Base-by-base conservation (phyloP, 2,329 filamentous ascomycete species). In the Fusarium citri region DNA sequence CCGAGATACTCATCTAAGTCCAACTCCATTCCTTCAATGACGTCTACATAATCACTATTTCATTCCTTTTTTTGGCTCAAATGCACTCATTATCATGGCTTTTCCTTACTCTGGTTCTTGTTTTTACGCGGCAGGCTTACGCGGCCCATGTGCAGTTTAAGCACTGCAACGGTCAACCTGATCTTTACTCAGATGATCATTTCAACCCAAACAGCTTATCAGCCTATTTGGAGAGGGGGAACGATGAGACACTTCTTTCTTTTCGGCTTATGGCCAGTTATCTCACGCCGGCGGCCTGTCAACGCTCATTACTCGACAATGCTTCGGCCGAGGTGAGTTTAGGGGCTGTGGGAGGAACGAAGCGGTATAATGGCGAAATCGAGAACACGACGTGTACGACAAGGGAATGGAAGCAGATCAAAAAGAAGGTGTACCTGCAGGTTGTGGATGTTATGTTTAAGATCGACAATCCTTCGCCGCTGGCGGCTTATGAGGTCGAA, bases 391-490 rank as follows among this genome's bases (percentile, higher is more conserved):
- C 72, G 11, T 74, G 72, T 48, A 3, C 12, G 6, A 50, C 40
- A 0, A 40, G 11, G 18, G 11, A 55, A 12, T 10, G 14, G 3
- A 28, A 16, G 18, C 26, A 46, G 7, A 23, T 31, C 6, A n/a
- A 22, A 8, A 30, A 5, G 3, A 11, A 6, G 15, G 26, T 54
- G 2, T n/a, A 48, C 23, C 12, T 30, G 10, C 60, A 70, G 5
- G 4, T 26, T 5, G 18, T 70, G 1, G 20, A 60, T 1, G 20
- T 71, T 3, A 5, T 54, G 5, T 70, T 72, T 40, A 49, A 40
- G 3, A 53, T 92, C 14, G 47, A 61, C 7, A 43, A 48, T 5
- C 66, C 69, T 14, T 41, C 54, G 43, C 60, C 67, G 30, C 42
- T 75, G 40, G 71, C 64, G 20, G 54, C 73, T 22, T 75, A 68